phyloP scores from a whole-genome alignment of 129 eudicot species.

The carrot (Daucus carota) region DH1_v3.0 NC_030382.2:43083501-43084000 shows the following conservation, averaged over 20 bases:
- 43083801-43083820: not conserved
- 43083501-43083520: not conserved
- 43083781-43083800: not conserved
- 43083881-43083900: not conserved
- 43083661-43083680: not conserved
- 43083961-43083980: not conserved
- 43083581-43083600: not conserved
- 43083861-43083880: not conserved
- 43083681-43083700: not conserved
- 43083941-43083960: not conserved
- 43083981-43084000: not conserved
- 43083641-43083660: not conserved
- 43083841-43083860: not conserved
- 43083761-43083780: constrained; percentile 1
- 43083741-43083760: not conserved
- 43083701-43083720: not conserved
- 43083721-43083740: not conserved
- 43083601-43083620: not conserved
- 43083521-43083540: not conserved
- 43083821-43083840: not conserved
- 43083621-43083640: not conserved
- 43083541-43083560: not conserved
- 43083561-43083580: not conserved
- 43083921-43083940: not conserved
- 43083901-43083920: not conserved